A percentile compares a stretch with the other conserved stretches of the same genome.
phyloP scores from a whole-genome alignment of 345 rosid genomes.

The Euclidium syriacum region DNA sequence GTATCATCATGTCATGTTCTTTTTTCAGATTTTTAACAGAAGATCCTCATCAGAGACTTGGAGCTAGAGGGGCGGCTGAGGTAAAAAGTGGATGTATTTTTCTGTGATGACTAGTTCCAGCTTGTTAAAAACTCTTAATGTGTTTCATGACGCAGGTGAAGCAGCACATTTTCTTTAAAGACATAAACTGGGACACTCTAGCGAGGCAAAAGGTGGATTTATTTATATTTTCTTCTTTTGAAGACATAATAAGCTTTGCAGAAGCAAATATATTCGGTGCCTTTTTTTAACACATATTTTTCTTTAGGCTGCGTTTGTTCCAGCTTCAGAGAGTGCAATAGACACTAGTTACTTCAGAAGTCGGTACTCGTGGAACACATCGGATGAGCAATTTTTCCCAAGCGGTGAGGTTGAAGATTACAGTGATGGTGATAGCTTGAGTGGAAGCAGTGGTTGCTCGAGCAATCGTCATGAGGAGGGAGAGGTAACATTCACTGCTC shows the following conservation, averaged over 20 bases:
- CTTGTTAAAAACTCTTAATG: not conserved
- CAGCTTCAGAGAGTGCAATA: constrained; percentile 83
- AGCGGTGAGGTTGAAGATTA: constrained; percentile 70
- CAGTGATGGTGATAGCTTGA: constrained; percentile 92
- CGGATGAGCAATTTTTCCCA: constrained; percentile 58
- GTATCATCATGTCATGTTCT: constrained; percentile 7
- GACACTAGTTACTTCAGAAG: constrained; percentile 99
- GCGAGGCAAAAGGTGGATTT: constrained; percentile 83
- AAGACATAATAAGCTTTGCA: constrained; percentile 2
- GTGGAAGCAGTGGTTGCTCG: constrained; percentile 76
- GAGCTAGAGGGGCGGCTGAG: constrained; percentile 93
- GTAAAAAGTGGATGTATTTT: constrained; percentile 36
- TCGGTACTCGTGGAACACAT: constrained; percentile 85
- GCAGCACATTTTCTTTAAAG: constrained; percentile 85
- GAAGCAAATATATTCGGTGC: not conserved
- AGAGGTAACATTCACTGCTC: constrained; percentile 45
- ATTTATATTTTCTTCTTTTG: not conserved
- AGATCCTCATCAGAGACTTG: constrained; percentile 98
- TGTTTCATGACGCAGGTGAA: constrained; percentile 59
- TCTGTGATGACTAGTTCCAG: constrained; percentile 6
- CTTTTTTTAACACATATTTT: constrained; percentile 17
- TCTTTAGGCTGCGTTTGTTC: constrained; percentile 92
- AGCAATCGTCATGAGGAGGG: constrained; percentile 83
- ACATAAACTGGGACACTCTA: constrained; percentile 95
- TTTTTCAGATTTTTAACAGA: constrained; percentile 81